A percentile compares a stretch with the other conserved stretches of the same genome.
Conservation (phyloP, 169 alveolate species). For the Amoebophrya sp. region DNA sequence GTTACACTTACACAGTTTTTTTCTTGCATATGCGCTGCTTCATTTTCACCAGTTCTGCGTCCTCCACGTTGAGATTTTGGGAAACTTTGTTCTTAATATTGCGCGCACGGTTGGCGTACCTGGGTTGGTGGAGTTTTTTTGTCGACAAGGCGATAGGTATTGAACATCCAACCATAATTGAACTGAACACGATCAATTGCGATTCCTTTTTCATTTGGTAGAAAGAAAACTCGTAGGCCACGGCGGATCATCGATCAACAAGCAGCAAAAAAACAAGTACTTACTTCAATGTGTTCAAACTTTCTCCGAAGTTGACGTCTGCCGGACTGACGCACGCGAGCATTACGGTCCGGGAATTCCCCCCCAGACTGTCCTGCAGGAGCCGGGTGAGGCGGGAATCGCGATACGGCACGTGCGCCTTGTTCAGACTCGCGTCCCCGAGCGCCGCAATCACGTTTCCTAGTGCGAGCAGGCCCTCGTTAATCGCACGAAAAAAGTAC, state of each 20-base stretch:
- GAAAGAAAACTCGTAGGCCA: no score
- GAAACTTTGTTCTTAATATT: not conserved
- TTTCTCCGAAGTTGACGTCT: constrained; percentile 77
- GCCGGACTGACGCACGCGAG: constrained; percentile 82
- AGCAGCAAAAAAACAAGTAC: constrained; percentile 46
- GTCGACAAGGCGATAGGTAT: no score
- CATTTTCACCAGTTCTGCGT: no score
- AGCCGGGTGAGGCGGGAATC: constrained; percentile 83
- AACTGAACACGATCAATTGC: no score
- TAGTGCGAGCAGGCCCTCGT: constrained; percentile 50
- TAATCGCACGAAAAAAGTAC: no score
- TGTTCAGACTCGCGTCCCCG: constrained; percentile 20
- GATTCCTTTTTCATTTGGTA: no score
- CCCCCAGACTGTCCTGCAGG: constrained; percentile 79
- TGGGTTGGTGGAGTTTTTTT: no score
- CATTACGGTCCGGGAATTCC: constrained; percentile 84
- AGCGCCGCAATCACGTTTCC: constrained; percentile 43
- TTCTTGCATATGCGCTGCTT: no score
- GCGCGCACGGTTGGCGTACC: constrained; percentile 1
- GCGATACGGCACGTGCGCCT: constrained; percentile 82
- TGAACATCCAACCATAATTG: no score
- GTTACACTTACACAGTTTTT: no score
- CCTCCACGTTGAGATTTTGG: not conserved
- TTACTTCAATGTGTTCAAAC: constrained; percentile 74
- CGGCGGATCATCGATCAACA: no score